Evolutionary conservation across 1,139 yeast genomes (phyloP), one percentile per base, ranked within the genome.

Genomic region (Suhomyces anneliseae): DNA sequence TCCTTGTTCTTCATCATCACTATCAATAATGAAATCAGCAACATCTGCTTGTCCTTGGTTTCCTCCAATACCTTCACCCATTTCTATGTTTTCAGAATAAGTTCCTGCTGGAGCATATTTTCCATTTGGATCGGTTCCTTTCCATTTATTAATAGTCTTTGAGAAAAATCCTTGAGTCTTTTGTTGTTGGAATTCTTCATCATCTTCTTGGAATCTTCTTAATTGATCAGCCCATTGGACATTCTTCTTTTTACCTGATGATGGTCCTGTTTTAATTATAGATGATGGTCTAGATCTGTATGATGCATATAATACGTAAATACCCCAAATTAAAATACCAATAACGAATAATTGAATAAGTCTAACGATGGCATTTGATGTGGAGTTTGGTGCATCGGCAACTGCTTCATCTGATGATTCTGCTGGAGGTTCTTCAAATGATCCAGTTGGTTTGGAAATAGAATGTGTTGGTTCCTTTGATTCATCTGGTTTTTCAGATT

Each of bases 171-270:
- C 69, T 36, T 61, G 58, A 38, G 54, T 50, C 36, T 53, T 50
- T 32, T 54, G 59, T 31, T 46, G 52, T 36, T 53, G 54, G 40
- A 52, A 55, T 54, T 62, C 59, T 26, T 64, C 68, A 27, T 69
- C 72, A 15, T 60, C 65, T 27, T 61, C 68, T 52, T 72, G 72
- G 53, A 68, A 69, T 39, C 60, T 61, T 48, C 74, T 57, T 47
- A 76, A 59, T 58, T 78, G 79, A 55, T 80, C 84, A 8, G 81
- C 77, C 85, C 85, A 81, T 60, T 77, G 83, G 11, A 81, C 85
- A 49, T 74, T 77, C 60, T 80, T 80, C 64, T 77, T 78, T 55
- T 69, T 70, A 5, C 69, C 65, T 19, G 66, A 56, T 3, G 69
- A 54, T n/a, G 68, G 57, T 26, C 66, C 60, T 8, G 72, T 64